These are phyloP conservation scores for Tarenaya hassleriana DNA, from an alignment of 345 rosid species.

Conservation along the genomic window DNA sequence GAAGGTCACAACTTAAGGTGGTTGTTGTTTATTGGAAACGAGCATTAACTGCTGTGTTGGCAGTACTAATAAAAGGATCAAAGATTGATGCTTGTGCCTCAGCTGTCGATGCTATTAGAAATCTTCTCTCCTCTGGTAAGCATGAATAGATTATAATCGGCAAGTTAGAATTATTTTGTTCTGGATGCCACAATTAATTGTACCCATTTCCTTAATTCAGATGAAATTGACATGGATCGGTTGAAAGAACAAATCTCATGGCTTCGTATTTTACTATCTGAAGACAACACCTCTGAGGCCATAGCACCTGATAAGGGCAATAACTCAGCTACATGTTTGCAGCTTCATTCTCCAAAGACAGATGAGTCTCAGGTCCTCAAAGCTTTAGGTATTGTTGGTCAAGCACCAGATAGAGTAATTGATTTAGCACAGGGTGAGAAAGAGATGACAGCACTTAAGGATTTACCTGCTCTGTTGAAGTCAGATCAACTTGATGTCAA, in stretches of 20 bases:
- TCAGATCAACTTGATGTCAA: slow-evolving; percentile 27
- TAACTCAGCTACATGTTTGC: slow-evolving; percentile 25
- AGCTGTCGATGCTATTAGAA: slow-evolving; percentile 44
- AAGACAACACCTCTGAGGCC: slow-evolving; percentile 26
- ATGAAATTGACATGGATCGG: slow-evolving; percentile 49
- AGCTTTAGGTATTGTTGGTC: slow-evolving; percentile 21
- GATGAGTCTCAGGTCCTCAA: slow-evolving; percentile 32
- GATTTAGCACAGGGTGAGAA: slow-evolving; percentile 30
- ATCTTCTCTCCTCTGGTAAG: slow-evolving; percentile 55
- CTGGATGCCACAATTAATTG: not conserved
- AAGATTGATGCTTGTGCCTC: slow-evolving; percentile 37
- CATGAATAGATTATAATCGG: slow-evolving; percentile 11
- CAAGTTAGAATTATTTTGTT: slow-evolving; percentile 6
- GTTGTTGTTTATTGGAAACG: slow-evolving; percentile 80
- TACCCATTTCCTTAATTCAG: slow-evolving; percentile 37
- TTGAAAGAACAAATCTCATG: slow-evolving; percentile 53
- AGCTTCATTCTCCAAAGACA: slow-evolving; percentile 31
- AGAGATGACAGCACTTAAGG: slow-evolving; percentile 33
- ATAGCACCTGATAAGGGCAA: slow-evolving; percentile 20
- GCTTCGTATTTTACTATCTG: slow-evolving; percentile 49
- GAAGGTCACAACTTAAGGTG: slow-evolving; percentile 80
- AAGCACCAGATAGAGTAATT: slow-evolving; percentile 20
- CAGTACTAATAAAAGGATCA: slow-evolving; percentile 41
- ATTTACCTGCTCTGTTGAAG: slow-evolving; percentile 32
- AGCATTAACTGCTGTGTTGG: slow-evolving; percentile 52